A percentile compares a stretch with the other conserved stretches of the same genome.
These are phyloP conservation scores for Striga hermonthica DNA, from an alignment of 305 asterid genomes.

Conservation along the genomic window DNA sequence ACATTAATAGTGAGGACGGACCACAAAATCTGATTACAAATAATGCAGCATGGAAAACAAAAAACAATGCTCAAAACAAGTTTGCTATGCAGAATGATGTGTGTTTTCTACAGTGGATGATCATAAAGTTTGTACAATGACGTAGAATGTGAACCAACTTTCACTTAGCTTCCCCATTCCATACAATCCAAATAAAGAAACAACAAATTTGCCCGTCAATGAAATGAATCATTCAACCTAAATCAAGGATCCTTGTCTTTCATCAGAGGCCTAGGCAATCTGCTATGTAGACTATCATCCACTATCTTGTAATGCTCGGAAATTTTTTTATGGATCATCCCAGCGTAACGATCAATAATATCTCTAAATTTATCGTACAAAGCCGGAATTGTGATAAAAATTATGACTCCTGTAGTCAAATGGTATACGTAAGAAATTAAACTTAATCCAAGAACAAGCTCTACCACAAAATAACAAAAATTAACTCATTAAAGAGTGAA, in stretches of 20 bases:
- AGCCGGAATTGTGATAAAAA: conserved; percentile 75
- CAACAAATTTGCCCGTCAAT: background rate
- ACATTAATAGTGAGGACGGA: too few relatives aligned
- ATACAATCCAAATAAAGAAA: too few relatives aligned
- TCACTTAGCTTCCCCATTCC: background rate
- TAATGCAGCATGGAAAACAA: too few relatives aligned
- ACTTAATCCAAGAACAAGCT: background rate
- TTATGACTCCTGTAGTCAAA: conserved; percentile 55
- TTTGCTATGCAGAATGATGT: background rate
- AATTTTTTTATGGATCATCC: conserved; percentile 58
- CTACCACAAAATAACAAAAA: background rate
- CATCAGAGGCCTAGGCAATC: conserved; percentile 55
- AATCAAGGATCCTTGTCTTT: conserved; percentile 62
- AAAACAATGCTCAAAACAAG: background rate
- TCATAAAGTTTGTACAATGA: background rate
- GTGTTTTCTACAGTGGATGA: conserved; percentile 14
- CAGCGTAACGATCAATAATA: conserved; percentile 60
- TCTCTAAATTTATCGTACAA: conserved; percentile 64
- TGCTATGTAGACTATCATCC: conserved; percentile 71
- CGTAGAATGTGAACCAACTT: background rate
- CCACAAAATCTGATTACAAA: too few relatives aligned
- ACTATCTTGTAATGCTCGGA: conserved; percentile 77
- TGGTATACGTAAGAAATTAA: conserved; percentile 22
- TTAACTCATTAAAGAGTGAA: background rate
- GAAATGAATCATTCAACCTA: conserved; percentile 19